These are phyloP conservation scores for Ustulina deusta DNA, from an alignment of 2,329 filamentous ascomycete species.

Conservation along the genomic window DNA sequence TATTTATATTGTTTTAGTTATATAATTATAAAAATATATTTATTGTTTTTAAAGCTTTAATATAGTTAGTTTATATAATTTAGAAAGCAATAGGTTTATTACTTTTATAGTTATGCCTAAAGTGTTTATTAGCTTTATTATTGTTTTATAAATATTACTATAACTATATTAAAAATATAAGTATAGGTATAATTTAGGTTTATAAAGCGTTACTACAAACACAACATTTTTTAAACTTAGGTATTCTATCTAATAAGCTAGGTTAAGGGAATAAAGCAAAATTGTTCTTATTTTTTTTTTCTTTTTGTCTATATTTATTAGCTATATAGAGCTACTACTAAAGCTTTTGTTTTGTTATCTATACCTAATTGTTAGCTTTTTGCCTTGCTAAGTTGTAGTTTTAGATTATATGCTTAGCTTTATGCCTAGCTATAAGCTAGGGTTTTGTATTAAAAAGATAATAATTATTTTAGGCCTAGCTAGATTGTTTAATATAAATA, in stretches of 20 bases:
- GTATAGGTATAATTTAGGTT: neutral
- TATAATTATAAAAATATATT: neutral
- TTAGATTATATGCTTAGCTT: too few relatives aligned
- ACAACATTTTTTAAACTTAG: neutral
- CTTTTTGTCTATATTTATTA: neutral
- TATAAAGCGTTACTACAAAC: neutral
- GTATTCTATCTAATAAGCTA: neutral
- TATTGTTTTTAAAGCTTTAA: neutral
- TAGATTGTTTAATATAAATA: neutral
- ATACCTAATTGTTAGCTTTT: too few relatives aligned
- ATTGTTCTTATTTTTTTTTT: neutral
- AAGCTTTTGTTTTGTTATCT: too few relatives aligned
- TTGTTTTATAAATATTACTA: neutral
- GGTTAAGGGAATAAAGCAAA: neutral
- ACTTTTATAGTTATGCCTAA: neutral
- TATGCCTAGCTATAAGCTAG: too few relatives aligned
- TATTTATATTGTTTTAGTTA: constrained; percentile 1
- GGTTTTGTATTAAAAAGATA: too few relatives aligned
- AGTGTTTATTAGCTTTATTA: too few relatives aligned
- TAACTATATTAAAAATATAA: neutral
- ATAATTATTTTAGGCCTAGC: neutral
- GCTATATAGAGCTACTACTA: neutral
- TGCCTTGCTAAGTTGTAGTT: too few relatives aligned
- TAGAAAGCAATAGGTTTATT: neutral
- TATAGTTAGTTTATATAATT: neutral